Base-by-base conservation (phyloP, 2,329 filamentous ascomycete species). In the Aspergillus alliaceus region DNA sequence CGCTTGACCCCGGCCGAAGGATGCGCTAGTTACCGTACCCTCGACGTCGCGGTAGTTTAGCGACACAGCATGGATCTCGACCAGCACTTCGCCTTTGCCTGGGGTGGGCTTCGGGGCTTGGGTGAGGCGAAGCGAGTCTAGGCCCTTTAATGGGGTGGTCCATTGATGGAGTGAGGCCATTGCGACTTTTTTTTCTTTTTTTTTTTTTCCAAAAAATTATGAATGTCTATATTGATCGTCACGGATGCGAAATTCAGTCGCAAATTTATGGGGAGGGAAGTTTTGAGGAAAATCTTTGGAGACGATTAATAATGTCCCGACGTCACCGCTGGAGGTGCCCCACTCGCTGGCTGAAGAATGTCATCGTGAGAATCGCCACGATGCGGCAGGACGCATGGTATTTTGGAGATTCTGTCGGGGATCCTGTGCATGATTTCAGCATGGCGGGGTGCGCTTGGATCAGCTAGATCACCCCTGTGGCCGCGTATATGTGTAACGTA, bases 31-130 rank as follows among this genome's bases (percentile, higher is more conserved):
- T n/a, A 22, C 37, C 47, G 14, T 51, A 73, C 72, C 70, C 61
- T 75, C 72, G 12, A 79, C 79, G 61, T 84, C 82, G 40, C 81
- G 75, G 64, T 81, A 84, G 63, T 84, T 84, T 49, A 84, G 70
- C 5, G 80, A 80, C 0, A 84, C 81, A n/a, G 80, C 72, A 50
- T 75, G 73, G 29, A 84, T 74, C 66, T 82, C 77, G 14, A 84
- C 79, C 22, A 84, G 69, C 2, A 84, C 81, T 59, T 88, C 84
- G 1, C 79, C 78, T 1, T 79, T 72, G 18, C 78, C 77, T 0
- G 82, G 80, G 0, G 67, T 61, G 0, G 82, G 82, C 57, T 84
- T 72, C 2, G 80, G 70, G 4, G 68, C 77, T 34, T 80, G 76
- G 1, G 70, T 69, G 25, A 79, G 68, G 49, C 71, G 68, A 27